A percentile compares a stretch with the other conserved stretches of the same genome.
These are phyloP conservation scores for Schrenkiella parvula DNA, from an alignment of 345 rosid species.

Conservation along the genomic window DNA sequence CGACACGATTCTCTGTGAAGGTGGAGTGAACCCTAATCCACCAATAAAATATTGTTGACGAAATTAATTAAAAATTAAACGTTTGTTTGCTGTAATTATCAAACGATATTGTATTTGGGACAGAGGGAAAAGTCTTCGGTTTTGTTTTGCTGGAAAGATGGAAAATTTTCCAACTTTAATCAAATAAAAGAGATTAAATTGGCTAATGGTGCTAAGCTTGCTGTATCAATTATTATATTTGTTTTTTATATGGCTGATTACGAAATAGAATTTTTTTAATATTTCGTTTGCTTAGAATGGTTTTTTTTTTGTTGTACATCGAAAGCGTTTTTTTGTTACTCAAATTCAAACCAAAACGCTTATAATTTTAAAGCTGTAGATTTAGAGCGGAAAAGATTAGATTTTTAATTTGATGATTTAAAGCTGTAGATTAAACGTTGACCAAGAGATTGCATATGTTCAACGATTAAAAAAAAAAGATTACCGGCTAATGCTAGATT, in stretches of 20 bases:
- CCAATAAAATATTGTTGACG: background rate
- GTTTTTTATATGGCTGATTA: background rate
- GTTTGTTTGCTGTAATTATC: slow-evolving; percentile 15
- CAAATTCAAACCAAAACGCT: background rate
- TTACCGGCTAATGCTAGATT: background rate
- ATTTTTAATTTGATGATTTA: background rate
- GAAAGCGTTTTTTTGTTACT: background rate
- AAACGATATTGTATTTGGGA: background rate
- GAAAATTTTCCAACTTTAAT: background rate
- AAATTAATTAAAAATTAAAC: background rate
- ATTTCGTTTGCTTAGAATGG: background rate
- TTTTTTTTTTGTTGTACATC: too few species aligned
- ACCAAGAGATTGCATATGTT: background rate
- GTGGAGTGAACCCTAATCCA: slow-evolving; percentile 39
- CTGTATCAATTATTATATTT: background rate
- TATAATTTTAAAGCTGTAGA: background rate
- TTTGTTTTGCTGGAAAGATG: slow-evolving; percentile 31
- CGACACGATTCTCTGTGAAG: slow-evolving; percentile 21
- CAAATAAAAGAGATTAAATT: background rate
- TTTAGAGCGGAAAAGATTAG: background rate
- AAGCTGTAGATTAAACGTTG: background rate
- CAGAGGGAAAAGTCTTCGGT: background rate
- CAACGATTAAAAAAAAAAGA: background rate
- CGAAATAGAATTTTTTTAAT: too few species aligned
- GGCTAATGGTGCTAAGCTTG: slow-evolving; percentile 7